Conservation (phyloP, 768 basidiomycete genomes). For the Lactifluus pinguis region DNA sequence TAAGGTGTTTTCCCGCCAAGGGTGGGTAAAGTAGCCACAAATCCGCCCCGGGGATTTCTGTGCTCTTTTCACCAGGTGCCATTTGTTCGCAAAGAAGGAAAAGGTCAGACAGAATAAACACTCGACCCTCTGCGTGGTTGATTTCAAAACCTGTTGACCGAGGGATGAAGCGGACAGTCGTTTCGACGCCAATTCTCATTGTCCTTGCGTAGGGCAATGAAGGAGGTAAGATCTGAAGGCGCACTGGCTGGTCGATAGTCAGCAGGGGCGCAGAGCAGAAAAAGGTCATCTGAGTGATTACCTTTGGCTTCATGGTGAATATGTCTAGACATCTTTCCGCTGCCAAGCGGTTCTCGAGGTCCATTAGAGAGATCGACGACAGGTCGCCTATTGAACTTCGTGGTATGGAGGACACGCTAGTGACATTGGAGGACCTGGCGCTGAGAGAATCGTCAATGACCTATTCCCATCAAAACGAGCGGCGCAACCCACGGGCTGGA, state of each 20-base stretch:
- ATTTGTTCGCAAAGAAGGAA: constrained; percentile 88
- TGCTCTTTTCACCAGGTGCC: constrained; percentile 46
- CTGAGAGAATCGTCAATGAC: constrained; percentile 27
- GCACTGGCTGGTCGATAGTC: constrained; percentile 57
- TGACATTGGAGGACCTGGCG: constrained; percentile 53
- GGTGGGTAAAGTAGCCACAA: constrained; percentile 95
- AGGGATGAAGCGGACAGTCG: constrained; percentile 69
- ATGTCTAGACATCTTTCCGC: constrained; percentile 81
- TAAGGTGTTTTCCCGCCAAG: constrained; percentile 86
- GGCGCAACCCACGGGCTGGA: constrained; percentile 44
- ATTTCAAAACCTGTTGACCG: constrained; percentile 65
- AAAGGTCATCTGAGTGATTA: constrained; percentile 25
- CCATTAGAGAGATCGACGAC: constrained; percentile 49
- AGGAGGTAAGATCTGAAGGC: constrained; percentile 82
- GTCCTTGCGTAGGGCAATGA: constrained; percentile 68
- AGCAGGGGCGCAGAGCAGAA: background rate
- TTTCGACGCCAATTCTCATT: constrained; percentile 63
- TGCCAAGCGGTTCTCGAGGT: constrained; percentile 73
- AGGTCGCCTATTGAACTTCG: constrained; percentile 43
- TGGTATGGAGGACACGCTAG: constrained; percentile 44
- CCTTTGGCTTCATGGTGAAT: constrained; percentile 93
- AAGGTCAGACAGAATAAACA: constrained; percentile 88
- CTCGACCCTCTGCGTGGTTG: constrained; percentile 65
- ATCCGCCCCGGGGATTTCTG: constrained; percentile 49
- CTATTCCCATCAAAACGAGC: background rate